A percentile compares a stretch with the other conserved stretches of the same genome.
Evolutionary conservation across 768 basidiomycete species (phyloP).

Genomic region (Lentinula edodes): DNA sequence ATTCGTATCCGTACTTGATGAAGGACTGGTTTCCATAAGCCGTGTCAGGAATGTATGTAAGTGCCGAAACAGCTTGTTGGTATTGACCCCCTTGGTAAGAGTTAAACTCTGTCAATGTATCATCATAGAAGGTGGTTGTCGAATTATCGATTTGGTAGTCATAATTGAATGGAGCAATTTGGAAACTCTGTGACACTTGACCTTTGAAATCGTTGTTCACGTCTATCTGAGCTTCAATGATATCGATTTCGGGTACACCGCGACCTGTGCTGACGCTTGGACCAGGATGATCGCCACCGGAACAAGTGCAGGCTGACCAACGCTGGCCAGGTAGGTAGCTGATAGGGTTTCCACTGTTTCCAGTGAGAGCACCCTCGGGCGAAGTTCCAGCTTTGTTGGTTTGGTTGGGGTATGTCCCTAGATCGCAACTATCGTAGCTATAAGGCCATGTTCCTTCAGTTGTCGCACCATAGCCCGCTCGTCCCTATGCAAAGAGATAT

Average conservation of each 20-base stretch:
- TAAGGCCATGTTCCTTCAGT: constrained; percentile 88
- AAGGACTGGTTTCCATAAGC: constrained; percentile 54
- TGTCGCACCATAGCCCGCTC: constrained; percentile 86
- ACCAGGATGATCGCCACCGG: constrained; percentile 83
- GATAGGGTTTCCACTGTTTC: constrained; percentile 46
- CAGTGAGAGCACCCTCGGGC: constrained; percentile 43
- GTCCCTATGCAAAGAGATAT: constrained; percentile 36
- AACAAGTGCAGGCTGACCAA: constrained; percentile 83
- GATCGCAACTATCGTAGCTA: constrained; percentile 79
- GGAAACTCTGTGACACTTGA: constrained; percentile 76
- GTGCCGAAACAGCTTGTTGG: constrained; percentile 72
- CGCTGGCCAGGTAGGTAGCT: constrained; percentile 86
- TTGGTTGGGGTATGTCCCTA: constrained; percentile 84
- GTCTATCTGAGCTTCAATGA: constrained; percentile 81
- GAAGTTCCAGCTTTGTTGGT: constrained; percentile 58
- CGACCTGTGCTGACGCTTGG: constrained; percentile 64
- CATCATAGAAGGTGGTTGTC: constrained; percentile 47
- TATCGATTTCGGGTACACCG: constrained; percentile 88
- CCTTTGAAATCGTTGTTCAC: constrained; percentile 37
- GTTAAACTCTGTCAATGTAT: constrained; percentile 50
- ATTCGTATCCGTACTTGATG: constrained; percentile 71
- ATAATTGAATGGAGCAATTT: constrained; percentile 75
- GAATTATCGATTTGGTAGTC: constrained; percentile 56
- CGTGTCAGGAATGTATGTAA: constrained; percentile 48
- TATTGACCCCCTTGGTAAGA: constrained; percentile 62